Evolutionary conservation across 2,329 filamentous ascomycete genomes (phyloP).

Genomic region (Trichophaea hybrida): DNA sequence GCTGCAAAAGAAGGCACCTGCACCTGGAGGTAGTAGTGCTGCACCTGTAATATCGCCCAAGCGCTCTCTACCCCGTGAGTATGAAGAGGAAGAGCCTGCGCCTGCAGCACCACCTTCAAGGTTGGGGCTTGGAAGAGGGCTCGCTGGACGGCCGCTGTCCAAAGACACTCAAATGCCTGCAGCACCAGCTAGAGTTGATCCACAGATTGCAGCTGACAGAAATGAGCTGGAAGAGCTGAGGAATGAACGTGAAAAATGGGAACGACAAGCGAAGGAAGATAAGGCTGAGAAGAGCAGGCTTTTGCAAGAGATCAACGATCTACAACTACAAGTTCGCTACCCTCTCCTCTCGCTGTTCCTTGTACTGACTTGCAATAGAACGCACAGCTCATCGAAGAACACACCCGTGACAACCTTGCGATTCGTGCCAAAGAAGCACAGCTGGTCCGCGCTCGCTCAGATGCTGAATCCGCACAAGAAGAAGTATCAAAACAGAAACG

Average conservation of each 20-base stretch:
- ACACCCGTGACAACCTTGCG: constrained; percentile 84
- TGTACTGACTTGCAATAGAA: constrained; percentile 53
- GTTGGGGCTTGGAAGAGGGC: constrained; percentile 56
- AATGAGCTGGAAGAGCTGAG: constrained; percentile 87
- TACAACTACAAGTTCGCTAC: constrained; percentile 42
- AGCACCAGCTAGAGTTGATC: constrained; percentile 37
- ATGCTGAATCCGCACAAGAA: constrained; percentile 77
- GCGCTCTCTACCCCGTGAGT: constrained; percentile 38
- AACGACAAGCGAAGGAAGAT: constrained; percentile 62
- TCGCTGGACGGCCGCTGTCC: constrained; percentile 71
- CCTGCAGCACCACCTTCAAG: constrained; percentile 39
- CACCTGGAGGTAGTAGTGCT: constrained; percentile 35
- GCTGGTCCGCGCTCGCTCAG: constrained; percentile 75
- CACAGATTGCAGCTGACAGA: constrained; percentile 62
- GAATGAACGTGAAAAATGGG: constrained; percentile 63
- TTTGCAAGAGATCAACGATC: constrained; percentile 74
- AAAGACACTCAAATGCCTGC: constrained; percentile 48
- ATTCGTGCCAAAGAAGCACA: constrained; percentile 99
- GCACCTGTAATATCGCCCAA: constrained; percentile 39
- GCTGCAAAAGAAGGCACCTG: constrained; percentile 42
- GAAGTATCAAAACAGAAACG: constrained; percentile 69
- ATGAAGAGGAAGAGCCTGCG: constrained; percentile 44
- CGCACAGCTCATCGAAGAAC: constrained; percentile 89
- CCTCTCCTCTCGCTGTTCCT: neutral
- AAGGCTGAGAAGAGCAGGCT: constrained; percentile 69